Evolutionary conservation across 202 grass and related monocot genomes (phyloP).

Genomic region (Sporobolus alterniflorus): DNA sequence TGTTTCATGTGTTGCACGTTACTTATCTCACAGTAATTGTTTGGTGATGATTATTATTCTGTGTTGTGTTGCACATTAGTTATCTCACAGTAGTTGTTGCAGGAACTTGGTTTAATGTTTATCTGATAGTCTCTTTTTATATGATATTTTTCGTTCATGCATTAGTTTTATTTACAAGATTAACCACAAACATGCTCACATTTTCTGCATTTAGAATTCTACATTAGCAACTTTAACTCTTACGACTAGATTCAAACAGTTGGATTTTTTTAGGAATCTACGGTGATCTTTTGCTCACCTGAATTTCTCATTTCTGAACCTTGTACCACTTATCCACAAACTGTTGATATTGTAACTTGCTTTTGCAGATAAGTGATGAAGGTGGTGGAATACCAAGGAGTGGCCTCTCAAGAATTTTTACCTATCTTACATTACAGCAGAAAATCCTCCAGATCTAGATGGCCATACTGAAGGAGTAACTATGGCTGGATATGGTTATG

Average conservation of each 20-base stretch:
- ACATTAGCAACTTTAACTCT: background rate
- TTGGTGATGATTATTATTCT: background rate
- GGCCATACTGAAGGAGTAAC: slow-evolving; percentile 71
- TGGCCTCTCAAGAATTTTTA: slow-evolving; percentile 92
- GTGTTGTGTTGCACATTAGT: background rate
- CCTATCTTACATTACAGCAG: slow-evolving; percentile 97
- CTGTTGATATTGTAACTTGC: background rate
- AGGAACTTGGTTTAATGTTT: background rate
- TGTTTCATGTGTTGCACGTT: no score
- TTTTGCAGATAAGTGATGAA: slow-evolving; percentile 92
- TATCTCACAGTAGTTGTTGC: background rate
- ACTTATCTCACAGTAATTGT: no score
- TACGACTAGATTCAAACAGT: background rate
- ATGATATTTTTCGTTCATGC: slow-evolving; percentile 8
- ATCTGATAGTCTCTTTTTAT: background rate
- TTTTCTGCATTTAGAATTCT: background rate
- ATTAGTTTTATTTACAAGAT: no score
- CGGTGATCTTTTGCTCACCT: no score
- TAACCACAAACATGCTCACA: background rate
- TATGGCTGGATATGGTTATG: slow-evolving; percentile 97
- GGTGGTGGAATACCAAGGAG: slow-evolving; percentile 98
- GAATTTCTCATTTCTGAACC: no score
- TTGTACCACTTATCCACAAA: background rate
- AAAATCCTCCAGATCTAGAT: slow-evolving; percentile 78
- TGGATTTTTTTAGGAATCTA: background rate